phyloP scores from a whole-genome alignment of 2,329 filamentous ascomycete species.

The Chaetomiaceae sp. region DNA sequence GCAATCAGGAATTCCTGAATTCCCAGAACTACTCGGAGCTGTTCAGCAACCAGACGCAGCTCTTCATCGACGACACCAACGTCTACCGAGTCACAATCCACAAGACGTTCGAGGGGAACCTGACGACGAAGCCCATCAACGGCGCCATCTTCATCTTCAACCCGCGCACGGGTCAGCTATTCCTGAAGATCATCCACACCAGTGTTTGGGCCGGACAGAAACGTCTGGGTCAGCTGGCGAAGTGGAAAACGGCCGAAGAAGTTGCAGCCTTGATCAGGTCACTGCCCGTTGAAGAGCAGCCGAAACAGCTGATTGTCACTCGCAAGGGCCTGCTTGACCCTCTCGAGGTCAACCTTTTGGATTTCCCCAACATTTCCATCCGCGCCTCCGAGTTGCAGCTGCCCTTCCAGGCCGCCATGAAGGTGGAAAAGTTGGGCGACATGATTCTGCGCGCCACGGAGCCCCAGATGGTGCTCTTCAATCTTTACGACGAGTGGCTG shows the following conservation, averaged over 20 bases:
- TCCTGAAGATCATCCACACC: constrained; percentile 99
- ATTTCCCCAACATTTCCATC: constrained; percentile 99
- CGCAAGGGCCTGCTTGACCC: constrained; percentile 95
- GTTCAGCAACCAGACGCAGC: constrained; percentile 97
- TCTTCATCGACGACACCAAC: constrained; percentile 99
- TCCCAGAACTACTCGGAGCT: constrained; percentile 99
- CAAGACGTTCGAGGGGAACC: constrained; percentile 98
- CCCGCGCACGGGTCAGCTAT: constrained; percentile 92
- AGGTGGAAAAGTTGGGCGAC: constrained; percentile 97
- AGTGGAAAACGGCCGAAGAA: constrained; percentile 99
- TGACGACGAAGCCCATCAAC: constrained; percentile 99
- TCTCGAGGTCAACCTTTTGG: constrained; percentile 90
- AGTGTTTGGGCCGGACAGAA: constrained; percentile 99
- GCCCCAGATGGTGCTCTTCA: constrained; percentile 99
- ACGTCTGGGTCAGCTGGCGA: constrained; percentile 93
- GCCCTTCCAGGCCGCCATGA: constrained; percentile 99
- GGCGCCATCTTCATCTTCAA: constrained; percentile 99
- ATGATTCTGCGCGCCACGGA: constrained; percentile 98
- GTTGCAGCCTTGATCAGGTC: constrained; percentile 95
- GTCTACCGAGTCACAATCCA: constrained; percentile 99
- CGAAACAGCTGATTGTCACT: constrained; percentile 97
- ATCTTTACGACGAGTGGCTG: constrained; percentile 96
- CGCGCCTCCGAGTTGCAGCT: constrained; percentile 93
- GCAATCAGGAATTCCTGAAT: constrained; percentile 98
- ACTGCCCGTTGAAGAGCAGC: constrained; percentile 93